Percentiles rank a stretch among this genome's conserved stretches.
Evolutionary conservation across 2,329 filamentous ascomycete genomes (phyloP).

Genomic region (Dendrostoma leiphaemia): DNA sequence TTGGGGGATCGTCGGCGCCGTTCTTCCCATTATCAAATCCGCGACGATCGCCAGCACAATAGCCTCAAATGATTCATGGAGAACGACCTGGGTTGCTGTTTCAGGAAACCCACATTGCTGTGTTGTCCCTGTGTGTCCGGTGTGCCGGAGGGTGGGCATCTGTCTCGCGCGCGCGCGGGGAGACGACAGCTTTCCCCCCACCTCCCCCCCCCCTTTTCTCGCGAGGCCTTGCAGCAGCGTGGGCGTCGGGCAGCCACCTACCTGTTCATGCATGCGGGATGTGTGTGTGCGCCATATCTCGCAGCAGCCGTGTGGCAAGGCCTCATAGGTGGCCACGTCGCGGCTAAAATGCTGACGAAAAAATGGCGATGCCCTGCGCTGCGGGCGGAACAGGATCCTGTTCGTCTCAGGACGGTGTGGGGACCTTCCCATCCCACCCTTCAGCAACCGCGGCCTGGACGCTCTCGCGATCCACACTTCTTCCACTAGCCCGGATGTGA

Average conservation of each 20-base stretch:
- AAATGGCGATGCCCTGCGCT: not conserved
- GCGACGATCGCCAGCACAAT: not conserved
- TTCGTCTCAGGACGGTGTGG: not conserved
- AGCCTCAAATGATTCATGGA: not conserved
- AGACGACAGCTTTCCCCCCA: too few relatives aligned
- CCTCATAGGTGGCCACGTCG: not conserved
- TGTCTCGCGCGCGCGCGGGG: too few relatives aligned
- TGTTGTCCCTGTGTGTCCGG: too few relatives aligned
- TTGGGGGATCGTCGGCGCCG: too few relatives aligned
- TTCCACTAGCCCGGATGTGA: not conserved
- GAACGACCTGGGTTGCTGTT: not conserved
- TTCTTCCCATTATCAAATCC: too few relatives aligned
- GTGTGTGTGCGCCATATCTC: not conserved
- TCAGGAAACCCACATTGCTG: not conserved
- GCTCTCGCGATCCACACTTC: not conserved
- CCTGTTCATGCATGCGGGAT: not conserved
- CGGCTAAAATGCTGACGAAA: not conserved
- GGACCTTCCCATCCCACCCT: not conserved
- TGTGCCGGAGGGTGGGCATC: too few relatives aligned
- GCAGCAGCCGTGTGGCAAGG: not conserved
- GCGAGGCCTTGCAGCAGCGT: not conserved
- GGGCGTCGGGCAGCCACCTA: not conserved
- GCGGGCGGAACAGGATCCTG: not conserved
- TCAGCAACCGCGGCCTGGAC: too few relatives aligned
- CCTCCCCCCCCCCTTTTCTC: too few relatives aligned